Conservation (phyloP, 345 rosid species). For the Kandelia obovata region DNA sequence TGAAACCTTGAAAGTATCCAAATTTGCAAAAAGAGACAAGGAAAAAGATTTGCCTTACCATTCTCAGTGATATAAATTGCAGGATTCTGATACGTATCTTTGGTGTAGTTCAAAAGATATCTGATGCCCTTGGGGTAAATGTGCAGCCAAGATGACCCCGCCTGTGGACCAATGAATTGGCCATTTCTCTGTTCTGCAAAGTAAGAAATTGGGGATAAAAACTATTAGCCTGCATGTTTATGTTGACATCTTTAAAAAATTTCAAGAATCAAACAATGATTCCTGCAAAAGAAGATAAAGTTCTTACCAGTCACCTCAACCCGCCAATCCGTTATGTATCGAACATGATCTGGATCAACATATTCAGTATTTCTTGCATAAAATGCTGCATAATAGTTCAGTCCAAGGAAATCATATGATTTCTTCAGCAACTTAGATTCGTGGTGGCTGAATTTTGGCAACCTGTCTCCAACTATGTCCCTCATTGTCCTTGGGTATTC, state of each 20-base stretch:
- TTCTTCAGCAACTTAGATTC: background rate
- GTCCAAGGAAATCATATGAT: constrained; percentile 19
- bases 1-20: background rate
- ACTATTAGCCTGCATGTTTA: background rate
- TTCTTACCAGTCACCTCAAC: background rate
- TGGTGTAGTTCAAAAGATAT: constrained; percentile 14
- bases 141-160: constrained; percentile 1
- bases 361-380: constrained; percentile 1
- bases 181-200: background rate
- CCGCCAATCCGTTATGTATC: background rate
- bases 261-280: background rate
- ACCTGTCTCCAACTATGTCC: constrained; percentile 3
- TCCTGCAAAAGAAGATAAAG: no score
- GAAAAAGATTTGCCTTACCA: background rate
- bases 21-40: no score
- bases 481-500: constrained; percentile 15
- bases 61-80: constrained; percentile 9
- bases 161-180: background rate
- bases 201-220: no score
- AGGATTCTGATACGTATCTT: constrained; percentile 10
- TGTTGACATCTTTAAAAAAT: background rate
- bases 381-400: constrained; percentile 12
- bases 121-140: constrained; percentile 12
- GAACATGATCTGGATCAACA: background rate
- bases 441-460: background rate